These are phyloP conservation scores for Yamadazyma diddensiae DNA, from an alignment of 1,139 yeast species.

Conservation along the genomic window DNA sequence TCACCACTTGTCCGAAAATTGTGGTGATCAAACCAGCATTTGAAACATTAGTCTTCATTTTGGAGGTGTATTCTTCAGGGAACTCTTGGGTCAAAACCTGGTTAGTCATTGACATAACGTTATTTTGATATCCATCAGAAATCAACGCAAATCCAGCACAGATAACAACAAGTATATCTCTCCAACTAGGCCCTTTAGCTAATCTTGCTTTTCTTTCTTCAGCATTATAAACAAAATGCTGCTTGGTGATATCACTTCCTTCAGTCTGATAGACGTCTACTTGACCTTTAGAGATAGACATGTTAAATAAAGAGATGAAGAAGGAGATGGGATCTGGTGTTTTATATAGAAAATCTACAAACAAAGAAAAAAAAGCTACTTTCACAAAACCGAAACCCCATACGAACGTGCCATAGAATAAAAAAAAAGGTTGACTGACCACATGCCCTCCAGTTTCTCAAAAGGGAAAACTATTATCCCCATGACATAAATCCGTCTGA, in stretches of 20 bases:
- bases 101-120: constrained; percentile 48
- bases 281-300: no score
- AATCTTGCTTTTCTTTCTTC: constrained; percentile 33
- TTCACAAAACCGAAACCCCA: no score
- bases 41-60: constrained; percentile 45
- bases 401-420: no score
- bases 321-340: no score
- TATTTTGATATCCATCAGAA: constrained; percentile 53
- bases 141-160: constrained; percentile 52
- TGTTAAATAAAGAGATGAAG: no score
- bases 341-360: no score
- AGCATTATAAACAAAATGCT: constrained; percentile 30
- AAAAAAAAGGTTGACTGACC: no score
- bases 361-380: no score
- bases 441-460: no score
- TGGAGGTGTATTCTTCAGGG: constrained; percentile 29
- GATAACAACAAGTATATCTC: constrained; percentile 34
- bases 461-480: no score
- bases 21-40: constrained; percentile 50
- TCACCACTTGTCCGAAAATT: constrained; percentile 45
- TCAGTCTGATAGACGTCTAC: no score
- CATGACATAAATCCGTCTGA: no score
- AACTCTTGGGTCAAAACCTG: constrained; percentile 31
- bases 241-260: neutral
- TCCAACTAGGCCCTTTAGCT: constrained; percentile 23